These are phyloP conservation scores for Aspergillus pseudoviridinutans DNA, from an alignment of 2,329 filamentous ascomycete genomes.

Conservation along the genomic window DNA sequence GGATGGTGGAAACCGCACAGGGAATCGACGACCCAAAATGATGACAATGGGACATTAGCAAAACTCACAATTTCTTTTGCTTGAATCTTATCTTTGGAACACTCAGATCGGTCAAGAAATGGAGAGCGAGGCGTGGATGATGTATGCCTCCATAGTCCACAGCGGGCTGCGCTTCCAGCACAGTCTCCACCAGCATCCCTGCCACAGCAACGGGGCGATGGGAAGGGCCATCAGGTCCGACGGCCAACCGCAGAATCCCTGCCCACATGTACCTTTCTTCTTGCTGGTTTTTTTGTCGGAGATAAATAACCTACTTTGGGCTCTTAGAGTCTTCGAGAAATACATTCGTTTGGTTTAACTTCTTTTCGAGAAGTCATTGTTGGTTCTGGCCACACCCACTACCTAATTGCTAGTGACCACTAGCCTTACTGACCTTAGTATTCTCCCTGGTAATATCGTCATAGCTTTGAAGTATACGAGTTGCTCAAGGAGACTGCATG, in stretches of 20 bases:
- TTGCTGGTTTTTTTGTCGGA: not conserved
- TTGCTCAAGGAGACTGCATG: not conserved
- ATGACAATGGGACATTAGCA: not conserved
- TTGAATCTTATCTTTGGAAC: not conserved
- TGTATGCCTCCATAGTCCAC: constrained; percentile 1
- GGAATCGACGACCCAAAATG: not conserved
- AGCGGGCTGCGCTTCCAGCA: constrained; percentile 11
- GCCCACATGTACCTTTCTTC: not conserved
- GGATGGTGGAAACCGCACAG: not conserved
- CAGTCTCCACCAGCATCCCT: constrained; percentile 29
- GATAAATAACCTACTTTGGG: not conserved
- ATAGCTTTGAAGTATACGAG: not conserved
- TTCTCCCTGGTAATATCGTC: not conserved
- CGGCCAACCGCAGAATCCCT: not conserved
- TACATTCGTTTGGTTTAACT: not conserved
- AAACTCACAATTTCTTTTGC: not conserved
- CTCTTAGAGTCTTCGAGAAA: not conserved
- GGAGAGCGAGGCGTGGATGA: constrained; percentile 2
- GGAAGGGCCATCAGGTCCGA: not conserved
- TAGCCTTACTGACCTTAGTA: not conserved
- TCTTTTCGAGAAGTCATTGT: not conserved
- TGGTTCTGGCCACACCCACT: not conserved
- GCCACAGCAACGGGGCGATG: constrained; percentile 30
- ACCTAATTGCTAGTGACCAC: not conserved
- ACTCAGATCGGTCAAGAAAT: not conserved